Percentiles rank a stretch among this genome's conserved stretches.
phyloP scores from a whole-genome alignment of 2,329 filamentous ascomycete species.

The Neopestalotiopsis rosae region DNA sequence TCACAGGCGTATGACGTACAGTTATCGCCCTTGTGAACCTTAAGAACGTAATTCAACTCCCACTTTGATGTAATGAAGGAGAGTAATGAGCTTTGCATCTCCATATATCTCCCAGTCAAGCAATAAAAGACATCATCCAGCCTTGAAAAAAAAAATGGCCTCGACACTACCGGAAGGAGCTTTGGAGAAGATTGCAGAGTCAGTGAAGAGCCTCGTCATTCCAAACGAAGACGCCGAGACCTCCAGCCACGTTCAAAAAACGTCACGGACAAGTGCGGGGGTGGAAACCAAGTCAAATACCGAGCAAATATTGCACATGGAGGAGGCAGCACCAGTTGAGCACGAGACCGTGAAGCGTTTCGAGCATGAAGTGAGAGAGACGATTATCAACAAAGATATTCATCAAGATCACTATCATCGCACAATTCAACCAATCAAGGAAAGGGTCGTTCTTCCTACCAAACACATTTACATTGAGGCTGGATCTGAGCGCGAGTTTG shows the following conservation, averaged over 20 bases:
- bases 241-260: background rate
- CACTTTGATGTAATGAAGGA: background rate
- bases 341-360: slow-evolving; percentile 9
- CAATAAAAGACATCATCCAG: background rate
- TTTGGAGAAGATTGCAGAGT: background rate
- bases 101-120: background rate
- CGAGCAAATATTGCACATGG: background rate
- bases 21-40: background rate
- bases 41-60: background rate
- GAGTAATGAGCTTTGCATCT: background rate
- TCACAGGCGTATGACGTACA: background rate
- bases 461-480: slow-evolving; percentile 2
- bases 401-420: slow-evolving; percentile 13
- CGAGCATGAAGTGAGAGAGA: slow-evolving; percentile 5
- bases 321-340: background rate
- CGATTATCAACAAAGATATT: slow-evolving; percentile 4
- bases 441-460: background rate
- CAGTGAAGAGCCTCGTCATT: background rate
- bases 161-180: background rate
- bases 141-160: slow-evolving; percentile 1
- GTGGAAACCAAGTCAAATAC: background rate
- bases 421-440: slow-evolving; percentile 10
- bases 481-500: background rate
- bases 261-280: background rate
- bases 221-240: background rate